Base-by-base conservation (phyloP, 2,329 filamentous ascomycete genomes). In the Alternaria burnsii region DNA sequence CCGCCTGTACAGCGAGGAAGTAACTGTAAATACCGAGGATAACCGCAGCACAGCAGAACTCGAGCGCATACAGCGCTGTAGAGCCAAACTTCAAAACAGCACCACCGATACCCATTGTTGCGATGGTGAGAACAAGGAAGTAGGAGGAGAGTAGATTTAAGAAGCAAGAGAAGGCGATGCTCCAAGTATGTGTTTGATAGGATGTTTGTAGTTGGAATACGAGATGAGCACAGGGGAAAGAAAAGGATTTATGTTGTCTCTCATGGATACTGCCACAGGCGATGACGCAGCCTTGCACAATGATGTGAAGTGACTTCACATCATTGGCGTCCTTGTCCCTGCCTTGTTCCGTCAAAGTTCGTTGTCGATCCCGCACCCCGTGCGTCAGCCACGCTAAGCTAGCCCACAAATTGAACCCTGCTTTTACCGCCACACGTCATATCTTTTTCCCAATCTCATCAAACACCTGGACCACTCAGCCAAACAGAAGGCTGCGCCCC, bases 1-100 rank as follows among this genome's bases (percentile, higher is more conserved):
- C 87, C 63, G 86, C 77, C 14, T 94, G 86, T 9, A 90, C 86
- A 9, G 90, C 88, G 51, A 97, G 87, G 84, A 93, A 96, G 84
- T 96, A 97, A 51, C 89, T 89, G 84, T 90, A 80, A 62, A 95
- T 86, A 68, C 86, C 90, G 63, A 97, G 86, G 62, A 94, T 86
- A 67, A 97, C 84, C 60, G 85, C 88, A 9, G 90, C 84, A 77
- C 88, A 91, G 75, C 87, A 84, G 78, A 97, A 90, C 72, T 92
- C 87, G 58, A 97, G 80, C 66, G 85, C 80, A 68, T 94, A 91
- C 72, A 96, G 82, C 76, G 89, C 84, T 76, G 90, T 90, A 73
- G 92, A 90, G 47, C 86, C 79, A 54, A 86, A 80, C 72, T 92
- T 92, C 70, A 97, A 87, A 70, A 87, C 83, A 63, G 89, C 78